Evolutionary conservation across 2,329 filamentous ascomycete species (phyloP).

Genomic region (Talaromyces sp.): DNA sequence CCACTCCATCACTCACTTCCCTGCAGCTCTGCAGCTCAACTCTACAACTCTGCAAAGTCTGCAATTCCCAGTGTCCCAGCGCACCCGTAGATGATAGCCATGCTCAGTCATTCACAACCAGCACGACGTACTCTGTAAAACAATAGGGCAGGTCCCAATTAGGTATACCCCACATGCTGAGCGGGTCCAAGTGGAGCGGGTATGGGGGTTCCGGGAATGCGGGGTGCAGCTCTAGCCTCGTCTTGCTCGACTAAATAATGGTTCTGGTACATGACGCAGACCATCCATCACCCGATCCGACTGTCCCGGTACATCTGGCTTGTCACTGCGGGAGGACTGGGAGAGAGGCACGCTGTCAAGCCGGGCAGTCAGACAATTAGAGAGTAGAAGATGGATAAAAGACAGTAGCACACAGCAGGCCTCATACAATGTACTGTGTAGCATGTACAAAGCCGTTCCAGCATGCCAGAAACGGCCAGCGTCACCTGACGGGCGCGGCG

Average conservation of each 20-base stretch:
- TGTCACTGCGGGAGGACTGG: too few species aligned
- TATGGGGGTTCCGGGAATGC: constrained; percentile 12
- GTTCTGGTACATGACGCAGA: constrained; percentile 9
- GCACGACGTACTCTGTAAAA: too few species aligned
- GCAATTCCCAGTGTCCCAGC: neutral
- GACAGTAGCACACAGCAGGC: neutral
- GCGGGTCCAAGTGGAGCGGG: constrained; percentile 9
- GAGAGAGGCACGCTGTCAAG: too few species aligned
- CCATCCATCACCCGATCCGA: constrained; percentile 9
- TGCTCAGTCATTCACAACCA: too few species aligned
- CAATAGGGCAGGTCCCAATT: neutral
- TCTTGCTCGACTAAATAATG: neutral
- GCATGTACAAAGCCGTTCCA: neutral
- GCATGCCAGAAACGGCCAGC: neutral
- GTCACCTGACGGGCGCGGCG: neutral
- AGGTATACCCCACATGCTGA: neutral
- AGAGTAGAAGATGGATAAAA: too few species aligned
- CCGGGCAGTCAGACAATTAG: neutral
- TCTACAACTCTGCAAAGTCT: neutral
- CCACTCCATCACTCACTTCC: neutral
- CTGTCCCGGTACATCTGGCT: neutral
- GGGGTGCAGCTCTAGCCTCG: constrained; percentile 15
- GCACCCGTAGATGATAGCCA: neutral
- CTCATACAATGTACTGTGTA: neutral
- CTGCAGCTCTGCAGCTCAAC: too few species aligned